These are phyloP conservation scores for Zymoseptoria passerinii DNA, from an alignment of 2,329 filamentous ascomycete species.

Conservation along the genomic window DNA sequence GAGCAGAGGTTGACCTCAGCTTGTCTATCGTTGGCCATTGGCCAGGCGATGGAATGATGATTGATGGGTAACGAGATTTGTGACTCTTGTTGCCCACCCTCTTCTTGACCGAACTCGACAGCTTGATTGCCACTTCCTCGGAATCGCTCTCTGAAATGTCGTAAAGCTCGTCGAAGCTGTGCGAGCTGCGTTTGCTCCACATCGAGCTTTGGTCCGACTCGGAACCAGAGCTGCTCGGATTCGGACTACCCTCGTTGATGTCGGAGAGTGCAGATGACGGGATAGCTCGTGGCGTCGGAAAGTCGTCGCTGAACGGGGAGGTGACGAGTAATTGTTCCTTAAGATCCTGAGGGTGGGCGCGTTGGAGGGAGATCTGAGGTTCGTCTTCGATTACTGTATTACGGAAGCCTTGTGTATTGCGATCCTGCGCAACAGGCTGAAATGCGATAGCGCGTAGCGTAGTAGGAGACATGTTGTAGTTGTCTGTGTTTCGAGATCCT, in stretches of 20 bases:
- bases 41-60: conserved; percentile 52
- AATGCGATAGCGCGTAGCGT: conserved; percentile 44
- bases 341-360: conserved; percentile 26
- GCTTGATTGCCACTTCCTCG: conserved; percentile 43
- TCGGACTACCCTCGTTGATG: conserved; percentile 46
- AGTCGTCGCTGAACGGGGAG: conserved; percentile 48
- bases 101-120: conserved; percentile 45
- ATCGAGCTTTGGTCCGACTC: conserved; percentile 28
- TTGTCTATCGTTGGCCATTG: conserved; percentile 50
- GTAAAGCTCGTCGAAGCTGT: conserved; percentile 79
- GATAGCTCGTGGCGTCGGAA: conserved; percentile 41
- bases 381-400: conserved; percentile 59
- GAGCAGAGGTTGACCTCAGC: conserved; percentile 35
- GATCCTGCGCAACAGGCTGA: conserved; percentile 50
- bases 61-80: conserved; percentile 46
- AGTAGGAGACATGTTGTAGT: conserved; percentile 34
- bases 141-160: conserved; percentile 75
- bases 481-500: neutral
- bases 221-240: conserved; percentile 47
- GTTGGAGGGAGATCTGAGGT: conserved; percentile 28
- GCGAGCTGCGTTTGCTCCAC: conserved; percentile 58
- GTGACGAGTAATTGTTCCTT: conserved; percentile 28
- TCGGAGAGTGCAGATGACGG: conserved; percentile 9
- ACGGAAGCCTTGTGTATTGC: conserved; percentile 43
- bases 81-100: conserved; percentile 19